Base-by-base conservation (phyloP, 2,329 filamentous ascomycete genomes). In the Alternaria conjuncta region DNA sequence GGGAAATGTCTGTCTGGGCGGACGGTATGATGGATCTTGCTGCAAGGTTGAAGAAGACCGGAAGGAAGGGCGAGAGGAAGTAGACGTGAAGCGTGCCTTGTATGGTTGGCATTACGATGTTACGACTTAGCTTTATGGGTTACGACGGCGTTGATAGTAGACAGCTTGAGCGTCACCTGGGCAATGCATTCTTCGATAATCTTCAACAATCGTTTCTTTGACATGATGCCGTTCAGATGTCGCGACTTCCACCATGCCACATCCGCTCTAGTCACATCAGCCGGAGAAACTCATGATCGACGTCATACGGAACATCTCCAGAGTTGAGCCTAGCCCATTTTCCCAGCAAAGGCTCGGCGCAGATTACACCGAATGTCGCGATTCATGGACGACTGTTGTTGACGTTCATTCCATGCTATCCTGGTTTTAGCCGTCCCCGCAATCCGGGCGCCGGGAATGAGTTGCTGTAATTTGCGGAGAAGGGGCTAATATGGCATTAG, bases 11-110 rank as follows among this genome's bases (percentile, higher is more conserved):
- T 15, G 76, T 80, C 4, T 85, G 83, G 82, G 82, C 79, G 5
- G 76, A 79, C 50, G 83, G 78, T 1, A 78, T 85, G 30, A 63
- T 75, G 41, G 83, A 84, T 67, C 73, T 86, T 66, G 79, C 75
- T 63, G 77, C 68, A 43, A 78, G 82, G 70, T 71, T 86, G 67
- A 78, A 79, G 59, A 80, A 79, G 58, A 82, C 79, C 30, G 83
- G 84, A 5, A 71, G 77, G 54, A 86, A 85, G 71, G 81, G 77
- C 1, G 78, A 79, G 70, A 70, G 76, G 63, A 74, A 73, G 61
- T 77, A 56, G 18, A 0, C 20, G 6, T 18, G 28, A 18, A 4
- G 23, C 15, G 23, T 12, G 45, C 15, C 28, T 46, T 56, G 9
- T 36, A 2, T 13, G 32, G 15, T 10, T 28, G 2, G 4, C n/a